phyloP scores from a whole-genome alignment of 1,139 yeast species.

The Protomyces inundatus region DNA sequence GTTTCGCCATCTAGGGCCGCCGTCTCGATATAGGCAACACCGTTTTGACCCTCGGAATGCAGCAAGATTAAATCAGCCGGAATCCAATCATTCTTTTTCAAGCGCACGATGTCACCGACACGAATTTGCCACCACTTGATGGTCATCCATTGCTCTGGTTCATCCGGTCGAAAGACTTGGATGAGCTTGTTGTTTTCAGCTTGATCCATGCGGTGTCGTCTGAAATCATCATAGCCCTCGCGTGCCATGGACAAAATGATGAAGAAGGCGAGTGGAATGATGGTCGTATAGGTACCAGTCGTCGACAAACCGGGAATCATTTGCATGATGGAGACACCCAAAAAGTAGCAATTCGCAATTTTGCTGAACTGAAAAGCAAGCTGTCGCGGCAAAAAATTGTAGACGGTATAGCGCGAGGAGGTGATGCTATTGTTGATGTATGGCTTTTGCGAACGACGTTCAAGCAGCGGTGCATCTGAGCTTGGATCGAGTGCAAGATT shows the following conservation, averaged over 20 bases:
- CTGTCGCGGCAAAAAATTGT: conserved; percentile 83
- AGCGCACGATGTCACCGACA: conserved; percentile 76
- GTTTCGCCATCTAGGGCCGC: conserved; percentile 98
- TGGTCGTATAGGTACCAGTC: conserved; percentile 93
- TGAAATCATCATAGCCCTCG: conserved; percentile 90
- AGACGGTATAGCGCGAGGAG: conserved; percentile 77
- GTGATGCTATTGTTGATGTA: conserved; percentile 67
- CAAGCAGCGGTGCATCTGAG: conserved; percentile 41
- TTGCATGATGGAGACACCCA: conserved; percentile 72
- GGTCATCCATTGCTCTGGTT: conserved; percentile 2
- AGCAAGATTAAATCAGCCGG: conserved; percentile 83
- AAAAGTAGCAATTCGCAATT: conserved; percentile 56
- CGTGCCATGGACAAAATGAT: conserved; percentile 86
- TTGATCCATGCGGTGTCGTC: conserved; percentile 78
- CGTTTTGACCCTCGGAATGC: conserved; percentile 60
- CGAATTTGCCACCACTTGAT: conserved; percentile 63
- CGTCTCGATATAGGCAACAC: conserved; percentile 82
- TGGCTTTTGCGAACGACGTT: conserved; percentile 62
- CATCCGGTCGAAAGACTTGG: conserved; percentile 38
- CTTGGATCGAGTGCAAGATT: conserved; percentile 36
- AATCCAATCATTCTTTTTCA: conserved; percentile 79
- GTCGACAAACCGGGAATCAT: conserved; percentile 98
- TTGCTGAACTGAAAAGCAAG: conserved; percentile 85
- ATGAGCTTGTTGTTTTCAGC: conserved; percentile 69
- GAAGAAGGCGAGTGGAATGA: conserved; percentile 77